Conservation (phyloP, 208 protist species). For the Trypanosoma conorhini region DNA sequence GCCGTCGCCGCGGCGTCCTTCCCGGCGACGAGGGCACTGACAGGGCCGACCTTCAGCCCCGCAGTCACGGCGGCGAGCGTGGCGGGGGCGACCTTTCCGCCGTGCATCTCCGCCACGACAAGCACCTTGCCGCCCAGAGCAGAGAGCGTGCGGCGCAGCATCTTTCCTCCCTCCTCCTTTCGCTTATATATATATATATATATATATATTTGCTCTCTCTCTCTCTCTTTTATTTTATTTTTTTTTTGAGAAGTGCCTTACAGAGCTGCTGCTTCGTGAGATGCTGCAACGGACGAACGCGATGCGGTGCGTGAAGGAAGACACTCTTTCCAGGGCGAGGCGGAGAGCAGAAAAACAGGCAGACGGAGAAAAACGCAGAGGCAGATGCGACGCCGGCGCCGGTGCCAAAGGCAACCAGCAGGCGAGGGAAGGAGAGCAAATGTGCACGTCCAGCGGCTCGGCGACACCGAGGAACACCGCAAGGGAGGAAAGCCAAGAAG, state of each 20-base stretch:
- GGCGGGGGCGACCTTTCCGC: constrained; percentile 64
- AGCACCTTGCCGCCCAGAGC: constrained; percentile 56
- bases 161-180: constrained; percentile 22
- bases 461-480: too few relatives aligned
- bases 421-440: not conserved
- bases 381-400: not conserved
- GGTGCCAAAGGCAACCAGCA: not conserved
- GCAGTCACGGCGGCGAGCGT: constrained; percentile 92
- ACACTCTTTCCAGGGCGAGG: not conserved
- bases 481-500: too few relatives aligned
- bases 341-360: not conserved
- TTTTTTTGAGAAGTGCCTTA: not conserved
- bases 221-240: not conserved
- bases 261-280: not conserved
- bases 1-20: constrained; percentile 37
- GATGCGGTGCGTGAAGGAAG: not conserved
- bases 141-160: constrained; percentile 48
- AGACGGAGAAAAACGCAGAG: not conserved
- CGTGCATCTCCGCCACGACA: constrained; percentile 67
- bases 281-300: not conserved
- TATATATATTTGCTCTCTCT: not conserved
- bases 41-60: constrained; percentile 71
- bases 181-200: too few relatives aligned
- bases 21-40: constrained; percentile 87
- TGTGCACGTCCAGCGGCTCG: not conserved